Base-by-base conservation (phyloP, 345 rosid species). In the Stellera chamaejasme region DNA sequence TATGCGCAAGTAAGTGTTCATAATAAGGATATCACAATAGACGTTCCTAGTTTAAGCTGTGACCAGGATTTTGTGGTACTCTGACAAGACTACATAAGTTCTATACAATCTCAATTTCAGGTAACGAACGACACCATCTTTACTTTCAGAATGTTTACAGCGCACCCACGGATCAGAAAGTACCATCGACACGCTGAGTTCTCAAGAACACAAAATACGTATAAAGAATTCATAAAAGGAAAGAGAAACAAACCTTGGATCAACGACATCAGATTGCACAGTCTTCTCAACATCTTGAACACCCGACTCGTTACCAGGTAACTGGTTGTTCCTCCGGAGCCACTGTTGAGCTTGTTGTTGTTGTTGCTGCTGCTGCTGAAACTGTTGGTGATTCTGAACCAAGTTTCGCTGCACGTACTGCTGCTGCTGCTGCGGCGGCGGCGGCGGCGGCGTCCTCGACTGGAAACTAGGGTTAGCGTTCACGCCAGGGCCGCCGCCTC, bases 201-300 rank as follows among this genome's bases (percentile, higher is more conserved):
- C 28, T 9, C 10, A 15, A 53, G 9, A 27, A 2, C 15, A 25
- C 27, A 7, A 6, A 13, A 16, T 15, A 1, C 2, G 6, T 10
- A 5, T 8, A 32, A 32, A 32, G 9, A 8, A 4, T 32, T 8
- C 9, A 5, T 32, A 32, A 5, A 32, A 32, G 9, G 39, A 8
- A 16, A 68, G 1, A 9, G 1, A 13, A 54, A 62, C 60, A 12
- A 32, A 89, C 97, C 87, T 81, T 6, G 85, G 48, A 73, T 83
- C 95, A 46, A 74, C 61, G 16, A 87, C 87, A 77, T 86, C 91
- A 3, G 97, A 78, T 64, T 83, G 89, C 54, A 83, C 89, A 15
- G 95, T 83, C 80, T 89, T 89, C 66, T 83, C 91, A 41, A 81
- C 89, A 75, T 85, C 85, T 8, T 68, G 87, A 14, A 64, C 61